These are phyloP conservation scores for Coccomyxa sp. DNA, from an alignment of 139 green algal species.

Conservation along the genomic window DNA sequence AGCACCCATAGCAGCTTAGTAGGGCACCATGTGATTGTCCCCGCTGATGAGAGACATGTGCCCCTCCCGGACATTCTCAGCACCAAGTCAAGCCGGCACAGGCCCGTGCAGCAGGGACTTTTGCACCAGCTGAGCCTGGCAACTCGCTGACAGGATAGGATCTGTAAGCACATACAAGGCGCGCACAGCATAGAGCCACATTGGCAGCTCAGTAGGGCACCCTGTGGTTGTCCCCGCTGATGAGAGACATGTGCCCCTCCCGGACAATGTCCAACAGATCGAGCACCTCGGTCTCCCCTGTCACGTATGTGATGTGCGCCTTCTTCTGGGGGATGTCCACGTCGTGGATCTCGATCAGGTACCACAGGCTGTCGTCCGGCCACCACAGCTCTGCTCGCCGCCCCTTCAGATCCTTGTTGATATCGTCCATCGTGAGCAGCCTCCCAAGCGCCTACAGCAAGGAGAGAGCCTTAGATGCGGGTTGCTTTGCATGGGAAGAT, in stretches of 20 bases:
- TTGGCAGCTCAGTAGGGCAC: not conserved
- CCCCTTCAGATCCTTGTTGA: constrained; percentile 55
- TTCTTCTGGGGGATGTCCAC: constrained; percentile 28
- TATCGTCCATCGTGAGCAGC: constrained; percentile 55
- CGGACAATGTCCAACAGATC: constrained; percentile 53
- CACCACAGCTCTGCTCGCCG: constrained; percentile 82
- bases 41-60: constrained; percentile 51
- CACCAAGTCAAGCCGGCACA: not conserved
- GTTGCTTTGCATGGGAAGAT: no score
- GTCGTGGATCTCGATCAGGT: constrained; percentile 73
- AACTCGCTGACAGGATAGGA: no score
- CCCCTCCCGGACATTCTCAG: constrained; percentile 53
- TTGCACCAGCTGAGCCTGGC: no score
- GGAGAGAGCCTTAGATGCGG: no score
- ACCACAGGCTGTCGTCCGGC: constrained; percentile 81
- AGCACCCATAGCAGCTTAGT: not conserved
- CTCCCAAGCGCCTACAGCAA: constrained; percentile 41
- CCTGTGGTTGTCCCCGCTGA: constrained; percentile 5
- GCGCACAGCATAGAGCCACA: not conserved
- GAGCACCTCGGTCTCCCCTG: constrained; percentile 54
- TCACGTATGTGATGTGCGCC: constrained; percentile 56
- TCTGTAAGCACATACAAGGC: not conserved
- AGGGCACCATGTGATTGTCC: not conserved
- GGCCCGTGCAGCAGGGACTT: not conserved
- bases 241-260: constrained; percentile 61